Evolutionary conservation across 257 asterid species (phyloP), one percentile per base, ranked within the genome.

Genomic region (Jacaranda mimosifolia): DNA sequence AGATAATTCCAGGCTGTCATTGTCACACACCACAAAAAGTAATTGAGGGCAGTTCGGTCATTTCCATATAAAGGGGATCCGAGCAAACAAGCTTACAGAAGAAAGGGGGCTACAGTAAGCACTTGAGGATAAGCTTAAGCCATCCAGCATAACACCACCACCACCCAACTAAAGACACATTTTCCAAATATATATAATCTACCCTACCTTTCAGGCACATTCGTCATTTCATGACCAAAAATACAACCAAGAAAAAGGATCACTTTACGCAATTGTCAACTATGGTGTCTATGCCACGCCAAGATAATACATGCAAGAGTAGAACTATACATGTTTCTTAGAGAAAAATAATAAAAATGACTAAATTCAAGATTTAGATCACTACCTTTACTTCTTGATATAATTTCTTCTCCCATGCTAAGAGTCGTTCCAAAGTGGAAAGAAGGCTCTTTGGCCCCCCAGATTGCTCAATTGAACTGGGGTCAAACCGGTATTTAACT

Each of bases 401-500:
- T 17, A 96, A 86, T 81, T 96, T 96, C 87, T 93, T 91, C 85
- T 96, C 98, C 99, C 99, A 93, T 7, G 99, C 98, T 86, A 93
- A 86, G 78, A 96, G 97, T 70, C 97, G 84, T 68, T 96, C 99
- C 88, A 96, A 68, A 79, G 97, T 91, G 60, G 97, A 96, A 72
- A 92, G 80, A 15, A 96, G 95, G 86, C 98, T 90, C 88, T 87
- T 93, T 11, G 87, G 40, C 12, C 93, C 90, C 7, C 89, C 94
- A 0, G 91, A 70, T 76, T 86, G 85, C 71, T 91, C 94, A 2
- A 96, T 84, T 4, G 89, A 83, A 85, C 84, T 66, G 35, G 98
- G 96, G 56, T 96, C 97, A 10, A 90, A 87, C 72, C 80, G 88
- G 84, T 96, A 96, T 74, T 91, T 93, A 39, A 96, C 97, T 0